Base-by-base conservation (phyloP, 2,329 filamentous ascomycete genomes). In the Didymellaceae sp. region DNA sequence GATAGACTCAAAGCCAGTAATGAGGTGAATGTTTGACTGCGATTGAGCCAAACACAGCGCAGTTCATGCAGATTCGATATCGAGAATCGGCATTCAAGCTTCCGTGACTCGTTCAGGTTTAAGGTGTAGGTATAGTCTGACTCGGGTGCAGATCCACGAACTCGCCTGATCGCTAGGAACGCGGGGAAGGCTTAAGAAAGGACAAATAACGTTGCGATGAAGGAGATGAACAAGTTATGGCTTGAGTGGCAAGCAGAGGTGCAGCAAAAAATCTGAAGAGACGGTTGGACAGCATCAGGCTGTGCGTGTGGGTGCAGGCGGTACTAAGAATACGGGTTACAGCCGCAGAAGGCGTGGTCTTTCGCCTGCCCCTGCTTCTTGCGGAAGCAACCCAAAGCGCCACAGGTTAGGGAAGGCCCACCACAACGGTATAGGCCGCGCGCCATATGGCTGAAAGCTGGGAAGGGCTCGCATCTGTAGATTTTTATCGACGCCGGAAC, bases 361-460 rank as follows among this genome's bases (percentile, higher is more conserved):
- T 33, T 53, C 50, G 50, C 50, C 50, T 53, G 43, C 50, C 50
- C 50, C 44, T 53, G 43, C 48, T 40, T 16, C 38, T 42, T 44
- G 38, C 43, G 44, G 39, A 39, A 16, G 26, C 48, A 45, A 37
- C 20, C 45, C 48, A 32, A 37, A 33, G 26, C 16, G 26, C 21
- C 11, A n/a, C 37, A 43, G 25, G 33, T 43, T 43, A 42, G 37
- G 37, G 22, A 42, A 37, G 32, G 41, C 31, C 17, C 38, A 46
- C 41, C 21, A 10, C 37, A 38, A 22, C 5, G n/a, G 11, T 16
- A 18, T 4, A 16, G 28, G 16, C 26, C 32, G n/a, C 3, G 22
- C 38, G 20, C 13, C 32, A 34, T 16, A n/a, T 17, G n/a, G n/a
- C n/a, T 28, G n/a, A 13, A 1, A 16, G 22, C 3, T 39, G 16